These are phyloP conservation scores for Candida montana DNA, from an alignment of 805 yeast genomes.

Conservation along the genomic window DNA sequence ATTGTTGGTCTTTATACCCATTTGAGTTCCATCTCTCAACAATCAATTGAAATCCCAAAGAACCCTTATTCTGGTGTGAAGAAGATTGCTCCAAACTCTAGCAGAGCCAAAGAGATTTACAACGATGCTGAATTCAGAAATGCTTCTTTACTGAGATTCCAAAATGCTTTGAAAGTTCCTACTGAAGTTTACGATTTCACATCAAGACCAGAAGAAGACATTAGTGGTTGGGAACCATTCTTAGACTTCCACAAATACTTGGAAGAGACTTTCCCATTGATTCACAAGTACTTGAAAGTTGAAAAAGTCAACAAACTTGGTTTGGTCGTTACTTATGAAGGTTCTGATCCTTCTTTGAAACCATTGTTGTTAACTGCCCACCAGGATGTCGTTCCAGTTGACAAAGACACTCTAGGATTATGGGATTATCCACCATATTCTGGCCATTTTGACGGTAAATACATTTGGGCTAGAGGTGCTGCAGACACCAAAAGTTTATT, in stretches of 20 bases:
- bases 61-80: no score
- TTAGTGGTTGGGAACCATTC: conserved; percentile 32
- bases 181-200: conserved; percentile 58
- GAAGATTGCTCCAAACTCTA: no score
- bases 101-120: no score
- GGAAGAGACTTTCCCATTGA: conserved; percentile 49
- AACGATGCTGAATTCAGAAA: conserved; percentile 1
- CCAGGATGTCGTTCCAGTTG: conserved; percentile 81
- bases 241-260: conserved; percentile 43
- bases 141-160: not conserved
- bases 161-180: conserved; percentile 56
- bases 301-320: conserved; percentile 60
- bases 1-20: no score
- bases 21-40: no score
- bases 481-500: conserved; percentile 67
- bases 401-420: conserved; percentile 44
- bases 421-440: conserved; percentile 70
- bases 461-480: conserved; percentile 64
- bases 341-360: conserved; percentile 43
- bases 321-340: conserved; percentile 59
- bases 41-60: no score
- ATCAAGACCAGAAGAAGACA: conserved; percentile 27
- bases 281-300: conserved; percentile 43
- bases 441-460: conserved; percentile 58
- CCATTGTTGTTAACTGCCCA: conserved; percentile 75